Percentiles rank a stretch among this genome's conserved stretches.
Conservation (phyloP, 2,329 filamentous ascomycete species). For the Penicillium sp. region DNA sequence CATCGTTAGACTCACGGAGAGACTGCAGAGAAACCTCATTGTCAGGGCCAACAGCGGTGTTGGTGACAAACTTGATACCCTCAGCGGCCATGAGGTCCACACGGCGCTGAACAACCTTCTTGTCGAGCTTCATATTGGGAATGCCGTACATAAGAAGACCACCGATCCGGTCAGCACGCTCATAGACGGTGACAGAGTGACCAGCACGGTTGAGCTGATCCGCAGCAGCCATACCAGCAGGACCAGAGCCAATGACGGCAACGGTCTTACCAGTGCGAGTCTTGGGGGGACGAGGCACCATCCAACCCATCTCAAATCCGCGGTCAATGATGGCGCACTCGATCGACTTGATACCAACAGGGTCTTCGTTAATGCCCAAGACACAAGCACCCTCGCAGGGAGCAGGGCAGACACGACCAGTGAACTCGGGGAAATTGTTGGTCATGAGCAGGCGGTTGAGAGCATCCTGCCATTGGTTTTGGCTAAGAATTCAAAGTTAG, state of each 20-base stretch:
- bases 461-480: conserved; percentile 80
- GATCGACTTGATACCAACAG: conserved; percentile 96
- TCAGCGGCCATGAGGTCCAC: conserved; percentile 92
- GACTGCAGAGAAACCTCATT: conserved; percentile 61
- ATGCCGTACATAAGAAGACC: conserved; percentile 98
- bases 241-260: conserved; percentile 85
- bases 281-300: conserved; percentile 74
- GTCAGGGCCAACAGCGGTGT: conserved; percentile 70
- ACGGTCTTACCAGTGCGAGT: conserved; percentile 81
- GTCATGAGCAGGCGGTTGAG: conserved; percentile 89
- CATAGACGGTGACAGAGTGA: conserved; percentile 82
- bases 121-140: conserved; percentile 99
- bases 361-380: conserved; percentile 92
- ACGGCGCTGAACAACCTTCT: conserved; percentile 90
- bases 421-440: conserved; percentile 98
- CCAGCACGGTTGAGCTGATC: conserved; percentile 94
- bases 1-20: conserved; percentile 68
- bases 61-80: conserved; percentile 75
- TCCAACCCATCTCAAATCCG: conserved; percentile 97
- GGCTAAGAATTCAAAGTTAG: conserved; percentile 14
- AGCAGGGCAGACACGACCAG: conserved; percentile 90
- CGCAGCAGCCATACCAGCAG: conserved; percentile 80
- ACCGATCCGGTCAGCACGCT: conserved; percentile 83
- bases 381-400: conserved; percentile 96
- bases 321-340: conserved; percentile 97